These are phyloP conservation scores for Fusarium chuoi DNA, from an alignment of 2,329 filamentous ascomycete species.

Conservation along the genomic window DNA sequence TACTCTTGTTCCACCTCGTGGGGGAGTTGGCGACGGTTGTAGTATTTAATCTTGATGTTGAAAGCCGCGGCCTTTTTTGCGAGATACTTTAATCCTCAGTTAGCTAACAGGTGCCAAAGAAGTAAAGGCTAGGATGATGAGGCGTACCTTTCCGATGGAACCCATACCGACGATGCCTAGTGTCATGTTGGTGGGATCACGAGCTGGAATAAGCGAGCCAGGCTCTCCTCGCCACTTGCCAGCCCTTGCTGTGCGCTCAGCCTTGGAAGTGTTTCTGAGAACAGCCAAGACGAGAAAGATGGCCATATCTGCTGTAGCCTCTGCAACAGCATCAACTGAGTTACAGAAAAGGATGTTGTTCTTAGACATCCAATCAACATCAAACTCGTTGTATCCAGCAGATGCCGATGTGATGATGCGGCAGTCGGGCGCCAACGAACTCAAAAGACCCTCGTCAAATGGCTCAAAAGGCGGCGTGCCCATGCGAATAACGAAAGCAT, in stretches of 20 bases:
- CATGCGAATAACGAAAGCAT: conserved; percentile 61
- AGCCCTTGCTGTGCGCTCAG: conserved; percentile 49
- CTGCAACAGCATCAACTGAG: conserved; percentile 60
- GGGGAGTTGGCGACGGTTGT: conserved; percentile 51
- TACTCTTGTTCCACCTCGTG: conserved; percentile 47
- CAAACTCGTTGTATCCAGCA: conserved; percentile 60
- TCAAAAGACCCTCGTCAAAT: conserved; percentile 57
- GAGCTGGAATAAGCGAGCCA: conserved; percentile 43
- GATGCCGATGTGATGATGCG: conserved; percentile 58
- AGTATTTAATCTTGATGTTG: conserved; percentile 54
- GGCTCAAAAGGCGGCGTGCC: conserved; percentile 60
- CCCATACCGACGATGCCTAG: conserved; percentile 60
- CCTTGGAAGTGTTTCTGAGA: conserved; percentile 55
- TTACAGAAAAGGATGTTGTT: conserved; percentile 64
- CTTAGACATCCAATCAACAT: conserved; percentile 55
- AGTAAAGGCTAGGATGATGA: neutral
- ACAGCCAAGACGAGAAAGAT: conserved; percentile 46
- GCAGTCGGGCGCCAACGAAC: conserved; percentile 51
- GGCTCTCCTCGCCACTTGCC: conserved; percentile 50
- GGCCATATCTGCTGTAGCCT: conserved; percentile 62
- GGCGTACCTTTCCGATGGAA: conserved; percentile 50
- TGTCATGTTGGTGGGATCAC: conserved; percentile 53
- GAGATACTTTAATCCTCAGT: conserved; percentile 44
- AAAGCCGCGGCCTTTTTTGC: conserved; percentile 53
- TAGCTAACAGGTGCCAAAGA: neutral